Conservation (phyloP, 176 grass and related monocot genomes). For the Tuctoria greenei region DNA sequence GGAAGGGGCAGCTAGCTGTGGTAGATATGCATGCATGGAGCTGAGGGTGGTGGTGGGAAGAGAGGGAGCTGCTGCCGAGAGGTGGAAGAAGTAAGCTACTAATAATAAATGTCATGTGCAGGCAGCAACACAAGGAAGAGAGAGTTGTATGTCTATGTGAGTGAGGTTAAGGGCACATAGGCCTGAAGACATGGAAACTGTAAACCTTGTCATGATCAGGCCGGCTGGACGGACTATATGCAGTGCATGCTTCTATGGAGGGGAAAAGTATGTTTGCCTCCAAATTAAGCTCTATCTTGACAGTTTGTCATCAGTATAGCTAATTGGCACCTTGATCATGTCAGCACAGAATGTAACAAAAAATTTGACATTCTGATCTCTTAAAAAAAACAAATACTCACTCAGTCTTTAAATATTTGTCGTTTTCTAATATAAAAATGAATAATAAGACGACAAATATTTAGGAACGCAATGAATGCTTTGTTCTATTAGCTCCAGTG, state of each 20-base stretch:
- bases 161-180: no score
- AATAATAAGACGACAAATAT: no score
- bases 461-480: no score
- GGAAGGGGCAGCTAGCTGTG: constrained; percentile 23
- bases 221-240: not conserved
- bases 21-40: not conserved
- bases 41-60: not conserved
- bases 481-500: no score
- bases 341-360: no score
- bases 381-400: no score
- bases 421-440: no score
- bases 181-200: constrained; percentile 14
- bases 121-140: not conserved
- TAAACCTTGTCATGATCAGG: constrained; percentile 29
- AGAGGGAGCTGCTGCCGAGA: not conserved
- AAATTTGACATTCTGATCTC: no score
- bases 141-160: no score
- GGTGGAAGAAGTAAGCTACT: not conserved
- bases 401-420: no score
- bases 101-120: not conserved
- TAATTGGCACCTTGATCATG: not conserved
- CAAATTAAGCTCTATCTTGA: not conserved
- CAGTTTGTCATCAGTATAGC: constrained; percentile 1
- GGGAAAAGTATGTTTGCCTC: constrained; percentile 5
- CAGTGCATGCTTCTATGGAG: constrained; percentile 8